Evolutionary conservation across 208 protist species (phyloP).

Genomic region (Leishmania arabica): DNA sequence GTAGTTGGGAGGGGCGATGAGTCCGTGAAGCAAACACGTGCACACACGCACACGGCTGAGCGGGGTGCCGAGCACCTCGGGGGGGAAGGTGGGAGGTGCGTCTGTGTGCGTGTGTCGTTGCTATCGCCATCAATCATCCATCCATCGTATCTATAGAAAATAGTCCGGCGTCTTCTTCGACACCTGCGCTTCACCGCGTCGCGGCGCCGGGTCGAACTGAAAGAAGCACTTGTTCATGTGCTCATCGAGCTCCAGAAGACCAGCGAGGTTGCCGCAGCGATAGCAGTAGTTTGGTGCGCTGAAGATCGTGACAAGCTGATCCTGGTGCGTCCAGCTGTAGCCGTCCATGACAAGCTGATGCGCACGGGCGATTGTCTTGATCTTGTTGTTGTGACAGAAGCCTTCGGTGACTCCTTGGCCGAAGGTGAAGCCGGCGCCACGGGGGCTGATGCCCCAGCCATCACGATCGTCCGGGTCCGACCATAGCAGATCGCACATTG

Average conservation of each 20-base stretch:
- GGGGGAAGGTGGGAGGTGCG: neutral
- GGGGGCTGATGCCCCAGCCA: slow-evolving; percentile 97
- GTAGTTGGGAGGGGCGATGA: neutral
- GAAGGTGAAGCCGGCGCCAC: slow-evolving; percentile 98
- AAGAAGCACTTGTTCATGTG: slow-evolving; percentile 98
- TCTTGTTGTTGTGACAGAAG: slow-evolving; percentile 98
- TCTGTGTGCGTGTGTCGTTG: neutral
- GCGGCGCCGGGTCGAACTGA: slow-evolving; percentile 98
- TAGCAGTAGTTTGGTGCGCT: slow-evolving; percentile 99
- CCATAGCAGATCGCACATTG: slow-evolving; percentile 99
- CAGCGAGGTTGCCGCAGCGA: slow-evolving; percentile 97
- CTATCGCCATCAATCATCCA: neutral
- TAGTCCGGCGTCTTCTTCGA: slow-evolving; percentile 99
- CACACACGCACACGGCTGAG: neutral
- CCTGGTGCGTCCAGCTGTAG: slow-evolving; percentile 98
- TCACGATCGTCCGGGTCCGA: slow-evolving; percentile 97
- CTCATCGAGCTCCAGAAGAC: slow-evolving; percentile 99
- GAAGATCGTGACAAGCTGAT: slow-evolving; percentile 99
- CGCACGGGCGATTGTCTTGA: slow-evolving; percentile 96
- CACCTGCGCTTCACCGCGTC: slow-evolving; percentile 97
- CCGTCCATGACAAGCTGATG: slow-evolving; percentile 99
- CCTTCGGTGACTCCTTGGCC: slow-evolving; percentile 98
- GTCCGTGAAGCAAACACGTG: neutral
- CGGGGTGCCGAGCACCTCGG: neutral
- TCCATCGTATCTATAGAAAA: slow-evolving; percentile 61